Percentiles rank a stretch among this genome's conserved stretches.
These are phyloP conservation scores for Pestalotiopsis sp. DNA, from an alignment of 2,329 filamentous ascomycete species.

Conservation along the genomic window DNA sequence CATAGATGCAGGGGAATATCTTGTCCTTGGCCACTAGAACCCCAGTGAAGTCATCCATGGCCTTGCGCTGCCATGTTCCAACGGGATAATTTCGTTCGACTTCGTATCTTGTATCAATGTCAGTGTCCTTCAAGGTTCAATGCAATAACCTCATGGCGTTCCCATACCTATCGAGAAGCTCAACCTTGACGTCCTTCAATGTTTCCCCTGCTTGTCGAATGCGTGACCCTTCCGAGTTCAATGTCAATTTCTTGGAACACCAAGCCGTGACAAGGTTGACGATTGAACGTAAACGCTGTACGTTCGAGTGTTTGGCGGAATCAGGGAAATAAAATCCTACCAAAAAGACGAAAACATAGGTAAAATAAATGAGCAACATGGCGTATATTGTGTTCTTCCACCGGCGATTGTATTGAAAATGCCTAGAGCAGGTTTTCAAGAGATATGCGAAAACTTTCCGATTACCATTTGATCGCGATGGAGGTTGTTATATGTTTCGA, in stretches of 20 bases:
- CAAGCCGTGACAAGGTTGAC: neutral
- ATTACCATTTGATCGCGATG: too few species aligned
- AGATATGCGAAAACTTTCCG: neutral
- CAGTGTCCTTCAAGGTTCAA: neutral
- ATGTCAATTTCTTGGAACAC: neutral
- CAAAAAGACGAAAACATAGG: neutral
- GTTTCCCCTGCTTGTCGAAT: neutral
- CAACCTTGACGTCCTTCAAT: neutral
- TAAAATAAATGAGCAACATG: neutral
- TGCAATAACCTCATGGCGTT: neutral
- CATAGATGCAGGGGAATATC: constrained; percentile 1
- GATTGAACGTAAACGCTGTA: neutral
- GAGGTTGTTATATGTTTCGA: too few species aligned
- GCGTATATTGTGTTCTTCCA: neutral
- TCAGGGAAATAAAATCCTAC: neutral
- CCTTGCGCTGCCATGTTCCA: constrained; percentile 1
- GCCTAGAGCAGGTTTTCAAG: neutral
- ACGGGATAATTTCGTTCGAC: neutral
- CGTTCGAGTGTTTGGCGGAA: neutral
- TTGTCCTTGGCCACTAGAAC: constrained; percentile 1
- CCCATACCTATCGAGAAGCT: neutral
- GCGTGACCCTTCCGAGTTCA: neutral
- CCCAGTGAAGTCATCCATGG: neutral
- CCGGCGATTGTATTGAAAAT: neutral
- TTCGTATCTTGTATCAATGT: neutral